Conservation (phyloP, 2,329 filamentous ascomycete genomes). For the Exophiala alcalophila region DNA sequence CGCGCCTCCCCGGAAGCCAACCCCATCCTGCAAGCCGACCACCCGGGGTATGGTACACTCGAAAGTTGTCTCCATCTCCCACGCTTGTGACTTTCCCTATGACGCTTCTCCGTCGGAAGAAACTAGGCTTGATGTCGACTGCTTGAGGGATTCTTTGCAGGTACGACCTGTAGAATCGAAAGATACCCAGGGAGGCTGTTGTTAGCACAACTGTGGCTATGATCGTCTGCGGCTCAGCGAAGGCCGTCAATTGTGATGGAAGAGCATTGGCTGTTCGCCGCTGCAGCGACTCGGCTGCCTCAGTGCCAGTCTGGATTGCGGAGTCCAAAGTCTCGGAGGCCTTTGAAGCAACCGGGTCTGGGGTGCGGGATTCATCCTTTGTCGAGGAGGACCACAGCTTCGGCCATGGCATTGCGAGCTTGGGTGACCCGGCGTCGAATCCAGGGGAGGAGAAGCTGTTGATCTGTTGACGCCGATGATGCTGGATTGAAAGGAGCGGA, state of each 20-base stretch:
- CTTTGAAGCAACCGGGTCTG: constrained; percentile 3
- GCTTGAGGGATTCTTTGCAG: constrained; percentile 80
- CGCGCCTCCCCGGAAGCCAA: constrained; percentile 70
- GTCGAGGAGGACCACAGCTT: constrained; percentile 28
- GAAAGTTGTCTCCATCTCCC: constrained; percentile 94
- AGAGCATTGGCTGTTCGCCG: constrained; percentile 5
- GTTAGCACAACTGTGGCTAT: constrained; percentile 32
- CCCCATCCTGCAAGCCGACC: constrained; percentile 84
- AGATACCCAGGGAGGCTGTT: constrained; percentile 25
- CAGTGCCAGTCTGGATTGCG: constrained; percentile 3
- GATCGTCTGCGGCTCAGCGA: constrained; percentile 32
- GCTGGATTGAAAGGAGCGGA: too few relatives aligned
- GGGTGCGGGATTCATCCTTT: constrained; percentile 19
- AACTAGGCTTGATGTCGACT: constrained; percentile 68
- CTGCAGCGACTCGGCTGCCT: constrained; percentile 7
- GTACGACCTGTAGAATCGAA: constrained; percentile 48
- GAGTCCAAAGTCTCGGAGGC: constrained; percentile 6
- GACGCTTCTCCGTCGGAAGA: constrained; percentile 69
- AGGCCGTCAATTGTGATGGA: constrained; percentile 18
- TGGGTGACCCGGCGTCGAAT: constrained; percentile 1
- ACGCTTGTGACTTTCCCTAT: constrained; percentile 89
- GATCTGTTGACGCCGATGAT: too few relatives aligned
- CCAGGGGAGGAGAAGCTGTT: too few relatives aligned
- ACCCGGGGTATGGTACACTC: constrained; percentile 92
- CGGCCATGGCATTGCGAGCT: constrained; percentile 29